phyloP scores from a whole-genome alignment of 371 early-diverging fungal species.

The Thermomucor indicae-seudaticae region DNA sequence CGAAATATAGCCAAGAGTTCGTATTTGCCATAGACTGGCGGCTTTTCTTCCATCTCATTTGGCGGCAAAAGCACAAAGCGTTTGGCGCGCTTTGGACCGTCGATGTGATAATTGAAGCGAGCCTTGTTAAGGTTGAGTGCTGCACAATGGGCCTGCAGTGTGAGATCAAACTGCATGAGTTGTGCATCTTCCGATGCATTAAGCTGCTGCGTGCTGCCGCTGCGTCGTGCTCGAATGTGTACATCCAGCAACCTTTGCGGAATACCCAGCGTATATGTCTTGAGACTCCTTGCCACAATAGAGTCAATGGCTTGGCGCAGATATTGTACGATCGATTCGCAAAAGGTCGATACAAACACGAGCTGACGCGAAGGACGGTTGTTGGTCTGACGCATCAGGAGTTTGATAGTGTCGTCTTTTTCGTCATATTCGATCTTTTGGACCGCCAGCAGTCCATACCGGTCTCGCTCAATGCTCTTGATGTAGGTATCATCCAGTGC shows the following conservation, averaged over 20 bases:
- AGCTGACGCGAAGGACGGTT: slow-evolving; percentile 17
- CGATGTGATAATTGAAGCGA: slow-evolving; percentile 18
- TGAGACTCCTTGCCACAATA: slow-evolving; percentile 10
- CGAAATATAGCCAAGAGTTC: slow-evolving; percentile 34
- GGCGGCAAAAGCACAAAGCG: slow-evolving; percentile 22
- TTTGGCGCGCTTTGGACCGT: slow-evolving; percentile 8
- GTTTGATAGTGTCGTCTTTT: slow-evolving; percentile 29
- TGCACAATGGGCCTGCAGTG: slow-evolving; percentile 33
- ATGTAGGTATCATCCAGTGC: slow-evolving; percentile 17
- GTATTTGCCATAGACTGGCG: slow-evolving; percentile 21
- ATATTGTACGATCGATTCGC: slow-evolving; percentile 27
- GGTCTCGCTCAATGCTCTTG: slow-evolving; percentile 30
- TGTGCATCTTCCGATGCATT: background rate
- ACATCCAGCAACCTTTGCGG: slow-evolving; percentile 16
- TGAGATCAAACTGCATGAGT: slow-evolving; percentile 8
- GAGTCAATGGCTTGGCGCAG: slow-evolving; percentile 29
- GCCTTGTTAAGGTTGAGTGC: slow-evolving; percentile 38
- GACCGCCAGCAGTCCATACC: slow-evolving; percentile 34
- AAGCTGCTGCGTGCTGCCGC: background rate
- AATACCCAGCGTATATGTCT: slow-evolving; percentile 6
- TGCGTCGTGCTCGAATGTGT: background rate
- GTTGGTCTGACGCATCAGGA: slow-evolving; percentile 24
- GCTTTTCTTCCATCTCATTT: slow-evolving; percentile 19
- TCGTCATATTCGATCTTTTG: slow-evolving; percentile 20
- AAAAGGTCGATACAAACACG: slow-evolving; percentile 25